phyloP scores from a whole-genome alignment of 108 stramenopile genomes.

The Skeletonema costatum region DNA sequence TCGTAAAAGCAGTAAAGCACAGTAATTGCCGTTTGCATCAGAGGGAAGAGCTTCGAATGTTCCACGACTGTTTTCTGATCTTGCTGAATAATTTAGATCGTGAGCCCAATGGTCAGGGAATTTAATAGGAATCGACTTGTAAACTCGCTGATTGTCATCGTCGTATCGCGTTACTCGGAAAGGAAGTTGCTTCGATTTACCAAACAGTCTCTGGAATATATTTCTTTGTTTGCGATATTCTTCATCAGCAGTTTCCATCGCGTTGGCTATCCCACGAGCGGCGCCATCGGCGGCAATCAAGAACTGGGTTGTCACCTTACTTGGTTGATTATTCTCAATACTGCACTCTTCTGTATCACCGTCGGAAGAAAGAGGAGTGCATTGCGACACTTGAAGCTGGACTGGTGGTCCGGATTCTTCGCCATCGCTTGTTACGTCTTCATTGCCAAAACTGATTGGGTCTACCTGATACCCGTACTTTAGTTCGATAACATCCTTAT shows the following conservation, averaged over 20 bases:
- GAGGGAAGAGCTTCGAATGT: conserved; percentile 70
- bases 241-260: conserved; percentile 36
- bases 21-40: conserved; percentile 39
- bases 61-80: conserved; percentile 30
- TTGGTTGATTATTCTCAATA: conserved; percentile 3
- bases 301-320: conserved; percentile 22
- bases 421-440: not conserved
- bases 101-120: conserved; percentile 42
- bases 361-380: conserved; percentile 14
- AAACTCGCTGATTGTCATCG: conserved; percentile 49
- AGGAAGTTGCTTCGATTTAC: not conserved
- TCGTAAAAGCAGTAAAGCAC: conserved; percentile 56
- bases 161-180: conserved; percentile 27
- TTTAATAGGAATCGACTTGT: conserved; percentile 64
- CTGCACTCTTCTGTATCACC: conserved; percentile 17
- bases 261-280: conserved; percentile 40
- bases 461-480: conserved; percentile 41
- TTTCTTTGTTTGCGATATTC: not conserved
- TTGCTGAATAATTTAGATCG: conserved; percentile 59
- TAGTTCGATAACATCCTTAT: conserved; percentile 23
- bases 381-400: conserved; percentile 19
- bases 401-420: conserved; percentile 9
- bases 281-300: conserved; percentile 46
- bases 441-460: conserved; percentile 32
- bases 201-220: conserved; percentile 6